A percentile compares a stretch with the other conserved stretches of the same genome.
phyloP scores from a whole-genome alignment of 2,329 filamentous ascomycete genomes.

The Fusarium bactridioides region DNA sequence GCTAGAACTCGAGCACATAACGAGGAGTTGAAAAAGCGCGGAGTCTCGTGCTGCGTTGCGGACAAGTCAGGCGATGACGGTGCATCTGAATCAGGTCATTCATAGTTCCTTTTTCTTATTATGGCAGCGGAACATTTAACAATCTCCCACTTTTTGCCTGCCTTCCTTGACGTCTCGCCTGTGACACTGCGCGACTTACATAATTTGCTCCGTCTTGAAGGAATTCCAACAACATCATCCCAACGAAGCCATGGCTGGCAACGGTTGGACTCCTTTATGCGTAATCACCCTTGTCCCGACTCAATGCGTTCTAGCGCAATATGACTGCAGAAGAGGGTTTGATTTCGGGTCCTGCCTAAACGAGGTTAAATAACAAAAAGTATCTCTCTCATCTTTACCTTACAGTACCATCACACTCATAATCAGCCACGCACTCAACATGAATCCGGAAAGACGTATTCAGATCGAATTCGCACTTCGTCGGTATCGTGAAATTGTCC shows the following conservation, averaged over 20 bases:
- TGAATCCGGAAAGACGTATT: not conserved
- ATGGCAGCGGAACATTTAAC: accelerated
- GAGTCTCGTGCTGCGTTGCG: not conserved
- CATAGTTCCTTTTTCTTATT: not conserved
- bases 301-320: not conserved
- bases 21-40: not conserved
- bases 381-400: not conserved
- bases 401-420: not conserved
- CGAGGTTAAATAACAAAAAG: not conserved
- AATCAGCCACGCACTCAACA: not conserved
- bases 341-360: not conserved
- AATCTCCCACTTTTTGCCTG: accelerated
- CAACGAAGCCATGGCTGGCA: not conserved
- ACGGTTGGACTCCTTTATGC: not conserved
- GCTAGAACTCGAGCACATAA: not conserved
- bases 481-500: accelerated
- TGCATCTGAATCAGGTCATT: not conserved
- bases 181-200: no score
- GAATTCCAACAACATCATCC: not conserved
- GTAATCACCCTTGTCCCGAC: not conserved
- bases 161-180: not conserved
- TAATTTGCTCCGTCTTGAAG: not conserved
- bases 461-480: not conserved
- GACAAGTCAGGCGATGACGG: not conserved
- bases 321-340: not conserved